Evolutionary conservation across 345 rosid species (phyloP).

Genomic region (Syzygium aromaticum): DNA sequence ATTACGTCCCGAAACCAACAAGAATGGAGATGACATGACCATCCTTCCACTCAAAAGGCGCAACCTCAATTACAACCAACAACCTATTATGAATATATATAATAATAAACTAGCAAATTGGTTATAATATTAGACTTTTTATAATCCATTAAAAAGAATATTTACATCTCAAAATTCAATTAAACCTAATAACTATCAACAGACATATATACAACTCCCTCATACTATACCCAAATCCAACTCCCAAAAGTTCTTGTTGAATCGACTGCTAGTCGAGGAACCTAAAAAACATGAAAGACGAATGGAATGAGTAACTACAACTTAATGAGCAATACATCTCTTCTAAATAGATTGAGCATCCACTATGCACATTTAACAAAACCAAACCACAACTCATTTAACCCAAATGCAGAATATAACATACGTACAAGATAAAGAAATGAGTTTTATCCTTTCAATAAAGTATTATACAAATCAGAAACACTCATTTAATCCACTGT

Average conservation of each 20-base stretch:
- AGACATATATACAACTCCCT: too few species aligned
- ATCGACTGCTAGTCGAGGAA: too few species aligned
- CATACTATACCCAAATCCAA: neutral
- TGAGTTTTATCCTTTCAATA: neutral
- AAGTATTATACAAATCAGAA: neutral
- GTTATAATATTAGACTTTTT: too few species aligned
- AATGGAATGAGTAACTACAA: neutral
- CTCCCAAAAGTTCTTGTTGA: neutral
- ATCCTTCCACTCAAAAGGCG: too few species aligned
- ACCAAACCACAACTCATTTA: neutral
- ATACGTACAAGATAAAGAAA: neutral
- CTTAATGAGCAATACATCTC: neutral
- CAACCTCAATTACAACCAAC: too few species aligned
- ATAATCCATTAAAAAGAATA: too few species aligned
- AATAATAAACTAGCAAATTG: too few species aligned
- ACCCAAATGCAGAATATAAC: neutral
- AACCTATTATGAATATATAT: too few species aligned
- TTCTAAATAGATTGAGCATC: too few species aligned
- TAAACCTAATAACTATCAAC: too few species aligned
- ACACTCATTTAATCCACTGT: neutral
- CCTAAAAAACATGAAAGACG: neutral
- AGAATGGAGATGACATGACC: neutral
- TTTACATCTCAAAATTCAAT: too few species aligned
- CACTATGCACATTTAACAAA: neutral
- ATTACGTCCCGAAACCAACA: neutral